Conservation (phyloP, 2,329 filamentous ascomycete genomes). For the Penicillium rolfsii region DNA sequence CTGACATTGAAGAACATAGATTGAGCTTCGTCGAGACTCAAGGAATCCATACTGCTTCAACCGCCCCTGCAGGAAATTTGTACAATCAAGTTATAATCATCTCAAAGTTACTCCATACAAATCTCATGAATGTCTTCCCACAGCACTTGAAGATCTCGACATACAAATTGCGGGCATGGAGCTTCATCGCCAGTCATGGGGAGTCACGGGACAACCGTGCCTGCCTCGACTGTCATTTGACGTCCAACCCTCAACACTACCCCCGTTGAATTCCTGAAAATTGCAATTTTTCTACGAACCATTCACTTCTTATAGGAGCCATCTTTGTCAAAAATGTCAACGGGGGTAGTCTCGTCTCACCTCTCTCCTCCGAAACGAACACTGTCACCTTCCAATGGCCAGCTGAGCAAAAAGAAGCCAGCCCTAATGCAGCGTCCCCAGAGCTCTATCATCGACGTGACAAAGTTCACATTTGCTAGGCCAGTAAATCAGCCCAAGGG, state of each 20-base stretch:
- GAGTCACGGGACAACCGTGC: slow-evolving; percentile 1
- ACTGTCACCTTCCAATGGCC: neutral
- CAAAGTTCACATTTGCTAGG: slow-evolving; percentile 41
- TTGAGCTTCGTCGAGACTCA: neutral
- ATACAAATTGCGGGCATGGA: neutral
- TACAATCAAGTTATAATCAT: neutral
- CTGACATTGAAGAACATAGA: neutral
- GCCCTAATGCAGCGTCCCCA: slow-evolving; percentile 38
- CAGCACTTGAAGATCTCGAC: neutral
- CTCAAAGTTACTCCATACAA: neutral
- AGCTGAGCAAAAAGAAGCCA: slow-evolving; percentile 12
- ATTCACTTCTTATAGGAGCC: neutral
- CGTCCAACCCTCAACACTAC: neutral
- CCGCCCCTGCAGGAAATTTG: no score
- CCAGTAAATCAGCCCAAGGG: slow-evolving; percentile 30
- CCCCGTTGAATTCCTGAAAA: neutral
- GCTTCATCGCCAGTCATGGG: neutral
- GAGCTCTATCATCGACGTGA: slow-evolving; percentile 34
- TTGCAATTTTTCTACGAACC: no score
- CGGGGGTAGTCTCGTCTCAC: neutral
- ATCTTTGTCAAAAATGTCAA: neutral
- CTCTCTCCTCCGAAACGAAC: neutral
- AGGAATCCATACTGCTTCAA: neutral
- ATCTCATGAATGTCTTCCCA: neutral
- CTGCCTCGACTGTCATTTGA: neutral